Percentiles rank a stretch among this genome's conserved stretches.
Conservation (phyloP, 2,329 filamentous ascomycete species). For the Pseudogymnoascus destructans region DNA sequence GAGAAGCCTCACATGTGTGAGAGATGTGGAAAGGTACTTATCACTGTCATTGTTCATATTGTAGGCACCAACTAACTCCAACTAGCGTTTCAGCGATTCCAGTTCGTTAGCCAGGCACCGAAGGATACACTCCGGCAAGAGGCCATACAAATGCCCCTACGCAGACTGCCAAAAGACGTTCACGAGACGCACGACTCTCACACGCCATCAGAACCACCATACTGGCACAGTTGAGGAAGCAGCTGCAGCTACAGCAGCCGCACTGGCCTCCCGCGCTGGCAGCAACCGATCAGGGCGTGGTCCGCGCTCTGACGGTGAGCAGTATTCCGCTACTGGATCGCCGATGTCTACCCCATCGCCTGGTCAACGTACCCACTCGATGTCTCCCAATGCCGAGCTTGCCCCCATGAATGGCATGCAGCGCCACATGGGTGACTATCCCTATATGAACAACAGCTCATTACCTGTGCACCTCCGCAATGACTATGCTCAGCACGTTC, state of each 20-base stretch:
- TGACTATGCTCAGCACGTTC: conserved; percentile 32
- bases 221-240: conserved; percentile 92
- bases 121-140: conserved; percentile 86
- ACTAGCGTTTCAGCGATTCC: conserved; percentile 86
- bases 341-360: conserved; percentile 73
- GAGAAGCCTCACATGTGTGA: conserved; percentile 99
- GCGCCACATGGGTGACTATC: conserved; percentile 38
- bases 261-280: conserved; percentile 44
- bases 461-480: conserved; percentile 71
- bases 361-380: conserved; percentile 56
- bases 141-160: conserved; percentile 95
- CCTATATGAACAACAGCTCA: conserved; percentile 65
- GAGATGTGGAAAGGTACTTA: conserved; percentile 75
- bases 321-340: conserved; percentile 58
- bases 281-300: conserved; percentile 32
- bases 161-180: conserved; percentile 98
- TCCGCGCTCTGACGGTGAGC: conserved; percentile 56
- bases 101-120: conserved; percentile 88
- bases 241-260: conserved; percentile 75
- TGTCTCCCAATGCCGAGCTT: conserved; percentile 68
- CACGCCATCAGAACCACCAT: conserved; percentile 90
- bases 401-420: conserved; percentile 58
- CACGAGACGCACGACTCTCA: conserved; percentile 86
- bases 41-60: not conserved
- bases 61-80: conserved; percentile 18